A percentile compares a stretch with the other conserved stretches of the same genome.
Evolutionary conservation across 2,329 filamentous ascomycete species (phyloP).

Genomic region (Cadophora malorum): DNA sequence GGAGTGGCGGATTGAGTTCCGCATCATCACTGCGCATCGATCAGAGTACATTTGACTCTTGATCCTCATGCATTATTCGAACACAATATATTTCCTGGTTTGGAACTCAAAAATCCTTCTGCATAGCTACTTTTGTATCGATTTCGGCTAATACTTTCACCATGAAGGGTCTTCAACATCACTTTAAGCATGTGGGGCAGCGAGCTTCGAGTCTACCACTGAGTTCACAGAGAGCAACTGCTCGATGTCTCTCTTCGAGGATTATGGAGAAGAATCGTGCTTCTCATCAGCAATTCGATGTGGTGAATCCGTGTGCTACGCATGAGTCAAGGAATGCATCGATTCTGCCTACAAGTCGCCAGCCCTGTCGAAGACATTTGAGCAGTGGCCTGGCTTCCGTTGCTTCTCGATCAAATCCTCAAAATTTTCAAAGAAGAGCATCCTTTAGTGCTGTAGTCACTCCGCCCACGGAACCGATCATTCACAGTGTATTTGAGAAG

Average conservation of each 20-base stretch:
- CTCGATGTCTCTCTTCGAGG: not conserved
- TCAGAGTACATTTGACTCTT: no score
- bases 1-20: no score
- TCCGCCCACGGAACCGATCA: not conserved
- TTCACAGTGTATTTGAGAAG: not conserved
- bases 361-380: not conserved
- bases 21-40: no score
- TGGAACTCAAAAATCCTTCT: not conserved
- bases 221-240: not conserved
- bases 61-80: no score
- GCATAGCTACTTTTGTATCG: not conserved
- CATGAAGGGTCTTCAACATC: not conserved
- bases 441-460: not conserved
- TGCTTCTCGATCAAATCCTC: not conserved
- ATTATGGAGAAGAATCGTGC: not conserved
- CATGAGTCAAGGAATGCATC: not conserved
- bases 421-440: not conserved
- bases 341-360: not conserved
- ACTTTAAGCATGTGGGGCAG: conserved; percentile 45
- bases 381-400: not conserved
- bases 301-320: no score
- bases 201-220: not conserved
- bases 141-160: not conserved
- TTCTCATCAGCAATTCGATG: not conserved
- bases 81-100: no score